Percentiles rank a stretch among this genome's conserved stretches.
These are phyloP conservation scores for Penicillium paradoxum DNA, from an alignment of 495 filamentous ascomycete species.

Conservation along the genomic window DNA sequence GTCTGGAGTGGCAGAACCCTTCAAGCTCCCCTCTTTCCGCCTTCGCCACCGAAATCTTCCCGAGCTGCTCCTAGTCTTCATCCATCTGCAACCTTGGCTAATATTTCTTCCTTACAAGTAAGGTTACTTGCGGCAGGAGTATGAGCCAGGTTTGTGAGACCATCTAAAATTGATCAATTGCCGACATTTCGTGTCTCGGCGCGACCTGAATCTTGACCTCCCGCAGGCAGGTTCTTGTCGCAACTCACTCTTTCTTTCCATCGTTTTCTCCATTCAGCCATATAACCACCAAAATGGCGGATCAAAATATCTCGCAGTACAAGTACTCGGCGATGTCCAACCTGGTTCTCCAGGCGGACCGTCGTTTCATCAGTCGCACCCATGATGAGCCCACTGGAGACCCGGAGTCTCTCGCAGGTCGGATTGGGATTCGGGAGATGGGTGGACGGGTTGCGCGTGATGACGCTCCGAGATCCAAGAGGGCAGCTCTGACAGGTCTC, in stretches of 20 bases:
- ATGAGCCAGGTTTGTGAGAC: constrained; percentile 42
- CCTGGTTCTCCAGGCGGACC: constrained; percentile 99
- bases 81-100: constrained; percentile 25
- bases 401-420: constrained; percentile 92
- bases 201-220: constrained; percentile 27
- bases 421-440: constrained; percentile 92
- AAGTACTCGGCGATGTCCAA: constrained; percentile 99
- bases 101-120: constrained; percentile 27
- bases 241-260: constrained; percentile 21
- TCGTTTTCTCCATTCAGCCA: constrained; percentile 12
- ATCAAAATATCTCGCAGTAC: constrained; percentile 95
- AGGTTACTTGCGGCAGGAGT: constrained; percentile 33
- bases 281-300: constrained; percentile 60
- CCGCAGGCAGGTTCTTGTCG: constrained; percentile 33
- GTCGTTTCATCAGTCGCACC: constrained; percentile 85
- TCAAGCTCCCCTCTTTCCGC: constrained; percentile 32
- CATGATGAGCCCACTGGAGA: constrained; percentile 96
- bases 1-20: constrained; percentile 18
- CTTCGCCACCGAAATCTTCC: constrained; percentile 44
- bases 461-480: constrained; percentile 71
- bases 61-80: constrained; percentile 19
- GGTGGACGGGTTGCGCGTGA: constrained; percentile 77
- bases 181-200: constrained; percentile 16
- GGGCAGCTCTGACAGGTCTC: constrained; percentile 57
- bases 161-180: constrained; percentile 22